phyloP scores from a whole-genome alignment of 305 asterid species.

The Fraxinus angustifolia region DNA sequence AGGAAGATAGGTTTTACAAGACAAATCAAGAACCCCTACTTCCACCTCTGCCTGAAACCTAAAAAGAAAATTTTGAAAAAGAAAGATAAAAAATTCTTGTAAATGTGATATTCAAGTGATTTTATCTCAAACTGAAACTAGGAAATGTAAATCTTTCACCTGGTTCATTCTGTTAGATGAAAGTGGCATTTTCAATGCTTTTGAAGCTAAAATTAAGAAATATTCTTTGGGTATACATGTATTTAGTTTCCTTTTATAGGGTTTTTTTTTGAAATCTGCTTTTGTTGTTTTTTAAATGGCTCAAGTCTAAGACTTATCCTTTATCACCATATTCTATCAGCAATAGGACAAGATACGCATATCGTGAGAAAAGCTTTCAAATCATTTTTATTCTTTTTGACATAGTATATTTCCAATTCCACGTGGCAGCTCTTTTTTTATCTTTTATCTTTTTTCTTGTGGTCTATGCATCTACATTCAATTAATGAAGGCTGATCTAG shows the following conservation, averaged over 20 bases:
- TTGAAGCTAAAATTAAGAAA: not conserved
- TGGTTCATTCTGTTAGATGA: not conserved
- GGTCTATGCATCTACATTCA: constrained; percentile 7
- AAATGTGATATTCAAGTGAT: not conserved
- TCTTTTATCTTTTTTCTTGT: constrained; percentile 10
- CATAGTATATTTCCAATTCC: not conserved
- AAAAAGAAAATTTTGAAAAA: not conserved
- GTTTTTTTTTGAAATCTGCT: not conserved
- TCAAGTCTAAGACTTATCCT: not conserved
- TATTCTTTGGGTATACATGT: not conserved
- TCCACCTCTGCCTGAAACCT: not conserved
- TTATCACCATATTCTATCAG: not conserved
- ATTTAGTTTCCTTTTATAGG: not conserved
- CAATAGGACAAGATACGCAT: not conserved
- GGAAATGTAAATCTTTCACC: not conserved
- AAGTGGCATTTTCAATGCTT: not conserved
- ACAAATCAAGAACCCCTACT: not conserved
- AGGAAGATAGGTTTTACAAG: not conserved
- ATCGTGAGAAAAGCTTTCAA: not conserved
- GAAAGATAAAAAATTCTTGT: not conserved
- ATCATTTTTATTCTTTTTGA: not conserved
- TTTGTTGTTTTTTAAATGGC: not conserved
- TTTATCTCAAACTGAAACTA: not conserved
- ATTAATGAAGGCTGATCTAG: constrained; percentile 68
- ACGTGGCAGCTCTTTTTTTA: not conserved